Percentiles rank a stretch among this genome's conserved stretches.
Evolutionary conservation across 495 filamentous ascomycete species (phyloP).

Genomic region (Lasiosphaeris hirsuta): DNA sequence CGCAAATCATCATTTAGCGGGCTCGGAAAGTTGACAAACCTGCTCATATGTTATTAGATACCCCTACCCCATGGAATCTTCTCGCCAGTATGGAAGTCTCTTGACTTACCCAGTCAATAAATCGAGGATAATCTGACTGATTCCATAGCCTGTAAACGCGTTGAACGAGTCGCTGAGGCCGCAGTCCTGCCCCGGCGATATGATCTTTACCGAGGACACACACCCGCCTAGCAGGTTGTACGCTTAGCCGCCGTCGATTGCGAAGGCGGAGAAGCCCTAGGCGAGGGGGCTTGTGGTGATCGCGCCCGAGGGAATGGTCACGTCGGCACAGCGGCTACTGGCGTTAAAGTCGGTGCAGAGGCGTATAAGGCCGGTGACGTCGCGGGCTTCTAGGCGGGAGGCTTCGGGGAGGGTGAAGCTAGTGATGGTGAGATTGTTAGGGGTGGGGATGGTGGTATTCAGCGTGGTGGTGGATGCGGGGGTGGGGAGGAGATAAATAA

Average conservation of each 20-base stretch:
- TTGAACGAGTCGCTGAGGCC: too few relatives aligned
- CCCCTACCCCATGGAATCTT: neutral
- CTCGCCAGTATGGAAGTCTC: too few relatives aligned
- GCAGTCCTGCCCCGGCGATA: too few relatives aligned
- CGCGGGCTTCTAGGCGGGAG: too few relatives aligned
- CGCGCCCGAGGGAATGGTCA: slow-evolving; percentile 9
- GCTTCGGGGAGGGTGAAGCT: too few relatives aligned
- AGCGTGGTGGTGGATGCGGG: too few relatives aligned
- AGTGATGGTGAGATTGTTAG: too few relatives aligned
- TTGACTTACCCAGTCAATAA: neutral
- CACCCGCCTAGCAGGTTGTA: slow-evolving; percentile 6
- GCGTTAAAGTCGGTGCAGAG: slow-evolving; percentile 12
- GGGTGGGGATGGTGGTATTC: too few relatives aligned
- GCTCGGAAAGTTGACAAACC: neutral
- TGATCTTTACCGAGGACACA: too few relatives aligned
- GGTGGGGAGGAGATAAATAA: too few relatives aligned
- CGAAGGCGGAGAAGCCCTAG: slow-evolving; percentile 6
- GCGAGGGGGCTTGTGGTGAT: slow-evolving; percentile 4
- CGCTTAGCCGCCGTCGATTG: neutral
- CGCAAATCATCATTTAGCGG: slow-evolving; percentile 9
- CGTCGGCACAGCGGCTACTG: slow-evolving; percentile 8
- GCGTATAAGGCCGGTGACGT: slow-evolving; percentile 4
- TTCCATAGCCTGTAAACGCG: neutral
- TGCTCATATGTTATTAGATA: neutral
- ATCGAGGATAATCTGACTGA: neutral